Base-by-base conservation (phyloP, 257 asterid species). In the Coffea eugenioides region DNA sequence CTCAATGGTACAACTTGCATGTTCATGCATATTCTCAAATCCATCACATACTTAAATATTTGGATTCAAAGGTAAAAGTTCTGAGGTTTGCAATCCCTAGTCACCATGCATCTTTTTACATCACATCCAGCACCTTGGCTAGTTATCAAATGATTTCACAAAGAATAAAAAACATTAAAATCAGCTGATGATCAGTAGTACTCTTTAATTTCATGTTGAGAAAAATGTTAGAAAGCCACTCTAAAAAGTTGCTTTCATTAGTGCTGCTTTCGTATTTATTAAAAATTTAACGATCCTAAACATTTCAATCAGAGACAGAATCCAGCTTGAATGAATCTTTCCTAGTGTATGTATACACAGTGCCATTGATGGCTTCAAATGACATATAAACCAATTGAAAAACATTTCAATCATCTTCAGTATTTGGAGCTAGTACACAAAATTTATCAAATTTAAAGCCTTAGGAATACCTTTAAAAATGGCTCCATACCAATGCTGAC, bases 1-100 rank as follows among this genome's bases (percentile, higher is more conserved):
- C 5, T 49, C 3, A 8, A 25, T 68, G 12, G 49, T 36, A 41
- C 34, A 31, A 31, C 34, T 31, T 31, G 5, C 45, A 56, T 27
- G 8, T 34, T 27, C 12, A 62, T 18, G 36, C 57, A 43, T 41
- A 61, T 23, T 12, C n/a, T 25, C 61, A 43, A 43, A 15, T 16
- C 23, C 65, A 75, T 48, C 72, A 43, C 8, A 62, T 0, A 43
- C 2, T 61, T 57, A 57, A 6, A 21, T 31, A 13, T 62, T 11
- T 25, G 25, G n/a, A 76, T 77, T 68, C 68, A 77, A 77, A 21
- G 74, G 15, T 62, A 4, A 39, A 1, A 48, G 67, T 77, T 27
- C 39, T 31, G 73, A 20, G 66, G 51, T 68, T 66, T 49, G 36
- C 65, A 67, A 49, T 36, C 16, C 52, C 46, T 27, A 45, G 25